Evolutionary conservation across 2,329 filamentous ascomycete genomes (phyloP), one percentile per base, ranked within the genome.

Genomic region (Trichophyton verrucosum): DNA sequence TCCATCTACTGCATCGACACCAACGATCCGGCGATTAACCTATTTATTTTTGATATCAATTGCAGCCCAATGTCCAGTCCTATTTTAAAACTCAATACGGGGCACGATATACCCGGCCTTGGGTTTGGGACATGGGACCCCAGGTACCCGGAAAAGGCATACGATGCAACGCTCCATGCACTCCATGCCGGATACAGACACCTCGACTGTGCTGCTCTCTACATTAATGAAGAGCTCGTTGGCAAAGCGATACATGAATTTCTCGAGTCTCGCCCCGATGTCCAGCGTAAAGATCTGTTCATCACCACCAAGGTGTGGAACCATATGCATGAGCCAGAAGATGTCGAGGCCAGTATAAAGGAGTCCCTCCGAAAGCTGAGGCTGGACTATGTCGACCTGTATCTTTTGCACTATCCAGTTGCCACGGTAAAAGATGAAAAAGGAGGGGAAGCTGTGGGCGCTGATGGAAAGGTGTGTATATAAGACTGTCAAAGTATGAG

Each of bases 381-480:
- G 15, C 74, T 88, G 27, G 83, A 86, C 65, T 88, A 89, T 68
- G 80, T 91, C 8, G 86, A 91, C 71, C 78, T 88, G 53, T 90
- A 88, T 72, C 72, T 82, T 46, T 70, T 81, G 13, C 79, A 81
- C 72, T 81, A 76, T 71, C 79, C 78, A 27, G 75, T 77, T 66
- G 74, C 75, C 9, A 72, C 78, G 57, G 33, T 13, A 36, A 40
- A 44, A 22, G 40, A 57, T 42, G 55, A 57, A 15, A 24, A 17
- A 17, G 27, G 47, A n/a, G 60, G 63, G 60, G 46, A 53, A 22
- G 36, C 17, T 7, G 40, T 30, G 36, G 55, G 55, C 2, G 55
- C 22, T 30, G 55, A 57, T 20, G 55, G 55, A 15, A 57, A 57
- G 55, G 55, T 57, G 40, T 44, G 55, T 59, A 15, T 40, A 46